phyloP scores from a whole-genome alignment of 2,329 filamentous ascomycete genomes.

The Pseudogymnoascus sp. region DNA sequence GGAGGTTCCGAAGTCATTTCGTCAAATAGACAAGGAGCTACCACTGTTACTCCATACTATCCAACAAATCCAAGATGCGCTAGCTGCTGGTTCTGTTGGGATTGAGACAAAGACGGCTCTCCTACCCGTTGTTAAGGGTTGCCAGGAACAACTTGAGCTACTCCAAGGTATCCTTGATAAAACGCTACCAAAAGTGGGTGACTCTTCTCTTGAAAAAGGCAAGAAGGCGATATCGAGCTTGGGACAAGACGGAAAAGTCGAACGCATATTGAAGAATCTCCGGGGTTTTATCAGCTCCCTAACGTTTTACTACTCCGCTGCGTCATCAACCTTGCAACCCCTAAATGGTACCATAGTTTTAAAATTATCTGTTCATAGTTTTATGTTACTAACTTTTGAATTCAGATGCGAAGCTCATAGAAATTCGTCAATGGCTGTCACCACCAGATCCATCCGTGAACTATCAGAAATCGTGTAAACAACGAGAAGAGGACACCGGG shows the following conservation, averaged over 20 bases:
- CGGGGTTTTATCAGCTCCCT: constrained; percentile 6
- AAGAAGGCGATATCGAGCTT: constrained; percentile 10
- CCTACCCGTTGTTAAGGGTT: constrained; percentile 3
- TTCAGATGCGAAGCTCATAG: neutral
- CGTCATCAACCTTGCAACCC: constrained; percentile 9
- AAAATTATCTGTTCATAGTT: neutral
- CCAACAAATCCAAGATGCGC: neutral
- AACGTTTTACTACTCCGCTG: constrained; percentile 10
- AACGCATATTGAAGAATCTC: constrained; percentile 8
- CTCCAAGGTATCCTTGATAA: constrained; percentile 9
- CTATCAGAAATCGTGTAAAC: constrained; percentile 25
- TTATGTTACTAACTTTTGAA: neutral
- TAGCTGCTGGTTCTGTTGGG: constrained; percentile 6
- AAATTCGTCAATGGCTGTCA: constrained; percentile 26
- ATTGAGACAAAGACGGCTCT: constrained; percentile 1
- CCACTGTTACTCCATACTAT: constrained; percentile 8
- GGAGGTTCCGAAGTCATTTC: constrained; percentile 7
- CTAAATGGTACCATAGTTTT: constrained; percentile 2
- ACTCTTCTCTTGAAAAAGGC: constrained; percentile 1
- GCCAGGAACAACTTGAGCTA: constrained; percentile 8
- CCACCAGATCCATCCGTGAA: constrained; percentile 31
- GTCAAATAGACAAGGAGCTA: constrained; percentile 6
- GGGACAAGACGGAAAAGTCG: constrained; percentile 5
- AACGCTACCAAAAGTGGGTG: constrained; percentile 7
- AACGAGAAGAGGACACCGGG: constrained; percentile 28